Base-by-base conservation (phyloP, 2,329 filamentous ascomycete genomes). In the Alternaria novae-zelandiae region DNA sequence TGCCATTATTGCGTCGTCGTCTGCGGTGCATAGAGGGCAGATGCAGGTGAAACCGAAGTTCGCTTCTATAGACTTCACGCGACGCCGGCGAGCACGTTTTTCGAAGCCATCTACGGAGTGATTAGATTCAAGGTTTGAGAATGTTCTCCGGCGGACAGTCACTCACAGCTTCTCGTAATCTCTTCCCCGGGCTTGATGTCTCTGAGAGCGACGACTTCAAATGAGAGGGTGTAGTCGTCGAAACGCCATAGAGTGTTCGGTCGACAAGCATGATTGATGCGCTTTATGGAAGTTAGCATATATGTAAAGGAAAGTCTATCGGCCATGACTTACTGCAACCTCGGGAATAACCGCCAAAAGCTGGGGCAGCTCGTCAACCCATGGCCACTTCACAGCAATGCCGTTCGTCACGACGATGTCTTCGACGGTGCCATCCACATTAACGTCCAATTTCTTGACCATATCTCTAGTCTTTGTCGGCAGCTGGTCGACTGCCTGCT, bases 231-330 rank as follows among this genome's bases (percentile, higher is more conserved):
- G 23, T 64, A 69, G 63, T 74, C 69, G 57, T 76, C 63, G 67
- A 79, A 78, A 43, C 76, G 74, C 61, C 76, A 78, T 55, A 71
- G 68, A 1, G 77, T 69, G 30, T 78, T 79, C 15, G 74, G 74
- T 17, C 77, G 72, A 57, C 77, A 79, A 36, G 74, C 76, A 49
- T 78, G 77, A 53, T 79, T 79, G 61, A 78, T 75, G 13, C 76
- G 70, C 76, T 78, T 28, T 5, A 13, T 20, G 10, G 21, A 21
- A 21, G 32, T 71, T 43, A 73, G 61, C 28, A 21, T 17, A 6
- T 12, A 6, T n/a, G 20, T 1, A 11, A 13, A 1, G 0, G n/a
- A 9, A 26, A 23, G 12, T 1, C 13, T 9, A 12, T 25, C 36
- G n/a, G 5, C 45, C 12, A n/a, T 26, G 17, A 68, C 75, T 68